phyloP scores from a whole-genome alignment of 495 filamentous ascomycete genomes.

The Penicillium pancosmium region DNA sequence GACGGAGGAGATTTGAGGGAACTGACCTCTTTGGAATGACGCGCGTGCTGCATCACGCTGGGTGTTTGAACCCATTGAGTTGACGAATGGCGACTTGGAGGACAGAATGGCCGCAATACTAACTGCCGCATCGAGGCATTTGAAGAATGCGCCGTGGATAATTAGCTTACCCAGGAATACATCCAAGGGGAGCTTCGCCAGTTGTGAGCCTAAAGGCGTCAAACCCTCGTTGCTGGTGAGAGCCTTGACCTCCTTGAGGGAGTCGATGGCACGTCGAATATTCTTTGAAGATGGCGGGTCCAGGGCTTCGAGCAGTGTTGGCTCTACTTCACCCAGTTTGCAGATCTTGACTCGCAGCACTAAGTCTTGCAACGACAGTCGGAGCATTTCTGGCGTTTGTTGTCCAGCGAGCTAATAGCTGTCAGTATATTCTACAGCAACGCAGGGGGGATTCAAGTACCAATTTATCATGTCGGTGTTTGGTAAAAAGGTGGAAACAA shows the following conservation, averaged over 20 bases:
- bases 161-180: constrained; percentile 94
- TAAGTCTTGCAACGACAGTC: constrained; percentile 89
- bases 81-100: constrained; percentile 90
- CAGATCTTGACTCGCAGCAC: constrained; percentile 97
- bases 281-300: constrained; percentile 91
- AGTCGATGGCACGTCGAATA: constrained; percentile 87
- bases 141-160: constrained; percentile 79
- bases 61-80: constrained; percentile 76
- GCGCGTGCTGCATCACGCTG: constrained; percentile 78
- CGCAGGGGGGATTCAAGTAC: constrained; percentile 26
- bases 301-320: constrained; percentile 84
- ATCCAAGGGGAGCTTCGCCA: constrained; percentile 87
- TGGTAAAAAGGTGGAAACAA: constrained; percentile 95
- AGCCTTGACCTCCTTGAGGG: constrained; percentile 89
- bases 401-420: constrained; percentile 71
- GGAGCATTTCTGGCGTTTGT: constrained; percentile 93
- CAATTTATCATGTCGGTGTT: constrained; percentile 72
- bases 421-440: background rate
- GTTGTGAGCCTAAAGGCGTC: constrained; percentile 80
- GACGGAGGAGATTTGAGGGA: background rate
- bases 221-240: constrained; percentile 79
- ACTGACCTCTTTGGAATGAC: constrained; percentile 68
- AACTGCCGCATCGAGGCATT: constrained; percentile 84
- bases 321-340: constrained; percentile 87
- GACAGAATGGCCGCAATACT: constrained; percentile 92